Base-by-base conservation (phyloP, 208 protist species). In the Polymyxa betae region DNA sequence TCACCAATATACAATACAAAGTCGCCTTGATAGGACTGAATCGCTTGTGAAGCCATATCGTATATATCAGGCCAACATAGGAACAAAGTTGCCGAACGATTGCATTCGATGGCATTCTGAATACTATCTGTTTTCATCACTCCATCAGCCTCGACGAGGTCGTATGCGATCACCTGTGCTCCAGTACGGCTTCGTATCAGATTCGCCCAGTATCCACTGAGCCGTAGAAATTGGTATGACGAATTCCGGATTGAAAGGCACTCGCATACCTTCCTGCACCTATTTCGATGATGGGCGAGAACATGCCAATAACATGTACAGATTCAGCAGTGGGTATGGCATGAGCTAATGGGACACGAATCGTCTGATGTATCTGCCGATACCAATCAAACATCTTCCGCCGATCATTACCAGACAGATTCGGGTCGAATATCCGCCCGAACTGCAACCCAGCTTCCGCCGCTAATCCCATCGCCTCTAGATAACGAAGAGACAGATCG, bases 41-140 rank as follows among this genome's bases (percentile, higher is more conserved):
- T 35, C 35, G 72, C 72, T 35, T 5, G 5, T 35, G 35, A 45
- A 5, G 35, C 72, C 72, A 82, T 82, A 43, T 82, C 72, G 16
- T 5, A 82, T n/a, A 40, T 5, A 43, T 82, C 72, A n/a, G 72
- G 72, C 72, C 72, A 82, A n/a, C 72, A 82, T n/a, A 82, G 72
- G 72, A 82, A 82, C 72, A 82, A 35, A 43, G 16, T 82, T 5
- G 16, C 5, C 5, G 5, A 5, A 5, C 16, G n/a, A 35, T 82
- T 5, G 35, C 10, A 35, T n/a, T 82, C 35, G 35, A 82, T 35
- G 5, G 35, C n/a, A 40, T 5, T 43, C 35, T 5, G 35, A 35
- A 82, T 35, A 43, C 35, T 5, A 43, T 82, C 72, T 5, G 16
- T 38, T n/a, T 12, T 5, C 5, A 40, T 5, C 5, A 82, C 72